Percentiles rank a stretch among this genome's conserved stretches.
These are phyloP conservation scores for Pseudocercospora crystallina DNA, from an alignment of 2,329 filamentous ascomycete species.

Conservation along the genomic window DNA sequence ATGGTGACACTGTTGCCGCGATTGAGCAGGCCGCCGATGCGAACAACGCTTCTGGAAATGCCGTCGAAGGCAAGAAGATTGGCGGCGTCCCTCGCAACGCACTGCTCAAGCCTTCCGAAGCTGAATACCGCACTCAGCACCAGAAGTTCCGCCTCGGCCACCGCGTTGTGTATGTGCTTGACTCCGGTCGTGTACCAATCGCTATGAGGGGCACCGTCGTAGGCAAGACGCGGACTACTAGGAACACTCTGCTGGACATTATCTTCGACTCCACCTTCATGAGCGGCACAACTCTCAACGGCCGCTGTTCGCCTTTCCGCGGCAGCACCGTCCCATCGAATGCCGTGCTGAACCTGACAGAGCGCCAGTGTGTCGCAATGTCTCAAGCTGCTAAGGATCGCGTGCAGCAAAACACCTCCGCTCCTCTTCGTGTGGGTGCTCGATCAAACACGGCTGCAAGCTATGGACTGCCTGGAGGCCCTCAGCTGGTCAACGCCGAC, in stretches of 20 bases:
- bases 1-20: constrained; percentile 80
- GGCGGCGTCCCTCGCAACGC: constrained; percentile 81
- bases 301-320: constrained; percentile 87
- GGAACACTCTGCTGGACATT: constrained; percentile 79
- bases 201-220: constrained; percentile 90
- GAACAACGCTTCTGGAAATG: constrained; percentile 52
- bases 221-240: constrained; percentile 84
- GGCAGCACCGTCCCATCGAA: constrained; percentile 86
- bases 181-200: constrained; percentile 92
- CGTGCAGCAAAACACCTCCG: constrained; percentile 25
- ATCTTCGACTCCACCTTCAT: constrained; percentile 95
- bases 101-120: constrained; percentile 88
- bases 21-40: constrained; percentile 76
- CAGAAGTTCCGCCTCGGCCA: constrained; percentile 85
- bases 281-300: constrained; percentile 89
- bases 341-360: constrained; percentile 83
- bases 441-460: constrained; percentile 38
- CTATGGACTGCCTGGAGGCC: constrained; percentile 60
- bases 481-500: constrained; percentile 59
- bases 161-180: constrained; percentile 87
- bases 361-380: constrained; percentile 74
- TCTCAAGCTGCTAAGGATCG: constrained; percentile 36
- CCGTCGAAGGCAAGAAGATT: constrained; percentile 65
- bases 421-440: constrained; percentile 27
- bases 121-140: constrained; percentile 85